These are phyloP conservation scores for Talaromyces sp. DNA, from an alignment of 2,329 filamentous ascomycete genomes.

Conservation along the genomic window DNA sequence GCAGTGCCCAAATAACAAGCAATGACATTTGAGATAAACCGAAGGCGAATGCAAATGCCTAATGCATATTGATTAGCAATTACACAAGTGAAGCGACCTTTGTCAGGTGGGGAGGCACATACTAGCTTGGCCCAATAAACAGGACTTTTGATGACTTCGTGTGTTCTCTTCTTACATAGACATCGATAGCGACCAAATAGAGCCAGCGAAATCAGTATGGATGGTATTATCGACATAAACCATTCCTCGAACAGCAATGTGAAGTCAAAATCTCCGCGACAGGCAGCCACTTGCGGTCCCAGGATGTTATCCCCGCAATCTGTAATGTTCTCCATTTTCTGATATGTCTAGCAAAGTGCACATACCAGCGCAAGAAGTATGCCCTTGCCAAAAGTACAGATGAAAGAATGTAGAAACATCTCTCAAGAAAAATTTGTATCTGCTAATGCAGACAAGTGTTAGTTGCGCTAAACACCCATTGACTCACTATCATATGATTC, in stretches of 20 bases:
- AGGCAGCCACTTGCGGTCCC: constrained; percentile 1
- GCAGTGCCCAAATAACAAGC: neutral
- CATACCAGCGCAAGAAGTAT: too few relatives aligned
- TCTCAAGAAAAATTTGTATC: too few relatives aligned
- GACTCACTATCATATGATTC: too few relatives aligned
- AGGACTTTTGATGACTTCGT: neutral
- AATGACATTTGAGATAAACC: neutral
- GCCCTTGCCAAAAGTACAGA: too few relatives aligned
- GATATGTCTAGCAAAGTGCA: too few relatives aligned
- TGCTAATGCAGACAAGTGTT: too few relatives aligned
- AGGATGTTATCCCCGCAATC: constrained; percentile 4
- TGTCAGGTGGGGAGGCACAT: neutral
- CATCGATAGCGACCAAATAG: neutral
- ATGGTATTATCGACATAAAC: constrained; percentile 3
- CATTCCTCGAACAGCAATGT: constrained; percentile 14
- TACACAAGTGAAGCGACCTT: too few relatives aligned
- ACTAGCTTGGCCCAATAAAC: constrained; percentile 8
- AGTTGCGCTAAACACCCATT: too few relatives aligned
- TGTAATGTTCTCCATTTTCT: constrained; percentile 8
- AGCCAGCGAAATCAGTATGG: constrained; percentile 2
- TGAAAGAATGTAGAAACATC: too few relatives aligned
- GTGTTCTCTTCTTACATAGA: constrained; percentile 1
- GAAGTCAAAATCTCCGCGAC: constrained; percentile 11
- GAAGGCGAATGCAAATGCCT: too few relatives aligned
- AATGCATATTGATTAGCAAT: too few relatives aligned